Conservation (phyloP, 2,329 filamentous ascomycete genomes). For the Colletotrichum salicis region DNA sequence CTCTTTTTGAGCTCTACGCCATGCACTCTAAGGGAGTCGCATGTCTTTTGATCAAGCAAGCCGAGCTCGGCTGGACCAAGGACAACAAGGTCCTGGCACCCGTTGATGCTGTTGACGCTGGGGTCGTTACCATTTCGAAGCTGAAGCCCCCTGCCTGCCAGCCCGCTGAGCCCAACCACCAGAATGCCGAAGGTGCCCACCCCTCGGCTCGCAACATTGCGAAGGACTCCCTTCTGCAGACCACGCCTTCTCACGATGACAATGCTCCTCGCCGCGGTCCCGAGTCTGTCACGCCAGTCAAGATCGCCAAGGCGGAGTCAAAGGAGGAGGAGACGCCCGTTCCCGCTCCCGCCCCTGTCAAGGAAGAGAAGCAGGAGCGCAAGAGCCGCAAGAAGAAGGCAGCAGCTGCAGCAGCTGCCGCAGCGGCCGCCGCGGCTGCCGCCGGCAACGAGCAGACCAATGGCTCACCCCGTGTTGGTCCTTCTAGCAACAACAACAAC, state of each 20-base stretch:
- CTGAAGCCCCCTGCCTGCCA: slow-evolving; percentile 66
- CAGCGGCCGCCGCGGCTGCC: slow-evolving; percentile 49
- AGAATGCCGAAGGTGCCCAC: slow-evolving; percentile 42
- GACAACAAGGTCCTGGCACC: slow-evolving; percentile 88
- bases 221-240: slow-evolving; percentile 49
- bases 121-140: slow-evolving; percentile 79
- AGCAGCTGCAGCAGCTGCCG: slow-evolving; percentile 51
- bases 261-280: slow-evolving; percentile 45
- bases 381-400: slow-evolving; percentile 77
- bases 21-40: slow-evolving; percentile 99
- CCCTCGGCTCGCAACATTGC: slow-evolving; percentile 43
- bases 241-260: slow-evolving; percentile 42
- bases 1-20: slow-evolving; percentile 92
- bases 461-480: slow-evolving; percentile 49
- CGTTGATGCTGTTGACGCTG: slow-evolving; percentile 79
- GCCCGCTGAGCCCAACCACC: slow-evolving; percentile 55
- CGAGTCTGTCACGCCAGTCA: slow-evolving; percentile 49
- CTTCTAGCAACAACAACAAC: slow-evolving; percentile 43
- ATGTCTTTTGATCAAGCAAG: slow-evolving; percentile 84
- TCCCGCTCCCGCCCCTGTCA: slow-evolving; percentile 44
- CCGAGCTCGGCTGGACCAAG: slow-evolving; percentile 89
- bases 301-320: slow-evolving; percentile 53
- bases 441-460: slow-evolving; percentile 60
- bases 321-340: slow-evolving; percentile 60
- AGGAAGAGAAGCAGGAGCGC: slow-evolving; percentile 69